Evolutionary conservation across 1,284 basidiomycete genomes (phyloP), one percentile per base, ranked within the genome.

Genomic region (Trichosporon sp.): DNA sequence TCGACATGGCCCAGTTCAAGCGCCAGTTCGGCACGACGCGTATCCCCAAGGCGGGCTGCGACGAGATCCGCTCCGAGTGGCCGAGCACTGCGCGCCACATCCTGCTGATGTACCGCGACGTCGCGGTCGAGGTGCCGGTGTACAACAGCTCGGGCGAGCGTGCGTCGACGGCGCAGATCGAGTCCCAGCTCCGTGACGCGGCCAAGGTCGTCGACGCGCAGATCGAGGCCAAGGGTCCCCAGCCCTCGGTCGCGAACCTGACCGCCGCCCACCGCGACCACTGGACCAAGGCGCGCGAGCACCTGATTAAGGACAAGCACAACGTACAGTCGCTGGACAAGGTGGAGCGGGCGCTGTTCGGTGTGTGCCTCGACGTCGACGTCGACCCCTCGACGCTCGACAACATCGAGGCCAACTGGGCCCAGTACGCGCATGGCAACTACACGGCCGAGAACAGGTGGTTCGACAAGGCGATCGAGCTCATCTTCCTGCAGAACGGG

Each of bases 1-100:
- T 72, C 59, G 64, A 66, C 68, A 72, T 72, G 71, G 68, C 69
- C 61, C 71, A 72, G 71, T 72, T 69, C 71, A 69, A 72, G 71
- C 35, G 40, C 46, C 71, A 72, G 71, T 72, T 72, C 40, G 68
- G 68, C 68, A 72, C 71, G 26, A 72, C 71, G 26, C 71, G 71
- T 11, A 12, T 72, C n/a, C 71, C 71, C 59, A 65, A 69, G 65
- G 31, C 59, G 11, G 66, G 59, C 26, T 26, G 46, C 35, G 71
- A 72, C 51, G 43, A 56, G 65, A 26, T 72, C 56, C n/a, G 19
- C 14, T 48, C 63, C 65, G 61, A 66, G 56, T 72, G 59, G 59
- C 71, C 71, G 0, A 11, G 35, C 10, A 69, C 65, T 0, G 65
- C 65, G 16, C 12, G 32, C 12, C 68, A 69, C 66, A 40, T 72